Conservation (phyloP, 164 flowering plant genomes). For the Vitis amurensis region DNA sequence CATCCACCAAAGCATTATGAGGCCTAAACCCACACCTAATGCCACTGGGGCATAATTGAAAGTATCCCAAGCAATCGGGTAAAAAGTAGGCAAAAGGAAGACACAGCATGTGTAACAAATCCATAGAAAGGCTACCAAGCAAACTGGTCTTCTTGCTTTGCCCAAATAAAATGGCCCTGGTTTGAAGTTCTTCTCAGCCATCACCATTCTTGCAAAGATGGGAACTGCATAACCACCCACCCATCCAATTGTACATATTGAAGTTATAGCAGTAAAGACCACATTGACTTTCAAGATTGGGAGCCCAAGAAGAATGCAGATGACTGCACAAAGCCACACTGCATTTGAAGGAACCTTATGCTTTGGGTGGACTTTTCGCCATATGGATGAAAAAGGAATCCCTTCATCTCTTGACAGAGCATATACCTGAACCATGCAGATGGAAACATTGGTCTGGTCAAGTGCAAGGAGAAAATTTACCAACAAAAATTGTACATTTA, state of each 20-base stretch:
- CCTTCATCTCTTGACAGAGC: slow-evolving; percentile 72
- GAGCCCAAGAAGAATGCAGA: slow-evolving; percentile 68
- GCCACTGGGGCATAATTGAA: slow-evolving; percentile 75
- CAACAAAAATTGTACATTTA: not conserved
- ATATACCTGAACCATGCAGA: slow-evolving; percentile 44
- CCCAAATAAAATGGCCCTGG: slow-evolving; percentile 69
- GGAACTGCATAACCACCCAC: slow-evolving; percentile 86
- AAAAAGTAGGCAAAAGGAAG: slow-evolving; percentile 62
- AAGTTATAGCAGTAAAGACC: slow-evolving; percentile 67
- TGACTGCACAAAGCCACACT: slow-evolving; percentile 78
- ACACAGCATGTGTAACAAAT: slow-evolving; percentile 68
- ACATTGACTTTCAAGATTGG: slow-evolving; percentile 67
- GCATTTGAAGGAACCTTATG: slow-evolving; percentile 76
- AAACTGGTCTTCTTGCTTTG: slow-evolving; percentile 60
- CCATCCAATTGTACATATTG: slow-evolving; percentile 75
- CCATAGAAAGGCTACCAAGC: slow-evolving; percentile 71
- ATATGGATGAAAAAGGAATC: slow-evolving; percentile 59
- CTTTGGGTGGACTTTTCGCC: slow-evolving; percentile 66
- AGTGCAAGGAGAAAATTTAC: too few relatives aligned
- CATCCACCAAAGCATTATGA: slow-evolving; percentile 72
- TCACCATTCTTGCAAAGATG: slow-evolving; percentile 68
- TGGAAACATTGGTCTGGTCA: not conserved
- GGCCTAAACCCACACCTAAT: slow-evolving; percentile 38
- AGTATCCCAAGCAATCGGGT: slow-evolving; percentile 58
- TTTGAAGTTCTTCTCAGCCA: slow-evolving; percentile 58